Conservation (phyloP, 2,329 filamentous ascomycete species). For the Ceratocystis eucalypticola region DNA sequence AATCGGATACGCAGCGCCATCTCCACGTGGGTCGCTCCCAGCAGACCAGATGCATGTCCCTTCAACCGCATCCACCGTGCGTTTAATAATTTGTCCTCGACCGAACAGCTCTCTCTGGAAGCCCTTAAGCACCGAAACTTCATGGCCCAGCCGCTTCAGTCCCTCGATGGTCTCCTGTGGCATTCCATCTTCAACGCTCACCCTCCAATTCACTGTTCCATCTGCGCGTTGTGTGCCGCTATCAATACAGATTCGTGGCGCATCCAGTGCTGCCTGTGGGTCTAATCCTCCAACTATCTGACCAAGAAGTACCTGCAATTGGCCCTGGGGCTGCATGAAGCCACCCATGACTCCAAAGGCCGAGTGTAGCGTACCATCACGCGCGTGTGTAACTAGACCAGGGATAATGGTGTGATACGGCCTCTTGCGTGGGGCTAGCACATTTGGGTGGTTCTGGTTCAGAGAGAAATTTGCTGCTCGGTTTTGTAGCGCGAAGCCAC, state of each 20-base stretch:
- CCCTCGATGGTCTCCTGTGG: constrained; percentile 51
- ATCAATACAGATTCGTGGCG: constrained; percentile 79
- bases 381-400: constrained; percentile 66
- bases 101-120: constrained; percentile 60
- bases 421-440: constrained; percentile 64
- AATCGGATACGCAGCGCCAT: constrained; percentile 54
- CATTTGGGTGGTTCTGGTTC: constrained; percentile 59
- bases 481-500: constrained; percentile 90
- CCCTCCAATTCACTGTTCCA: constrained; percentile 45
- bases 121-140: constrained; percentile 54
- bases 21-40: constrained; percentile 76
- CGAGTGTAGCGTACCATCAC: constrained; percentile 61
- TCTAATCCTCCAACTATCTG: constrained; percentile 70
- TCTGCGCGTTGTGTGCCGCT: constrained; percentile 53
- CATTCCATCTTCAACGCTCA: constrained; percentile 77
- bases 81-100: constrained; percentile 72
- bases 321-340: constrained; percentile 96
- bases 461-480: constrained; percentile 79
- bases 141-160: constrained; percentile 57
- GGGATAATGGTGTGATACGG: constrained; percentile 98
- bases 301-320: constrained; percentile 83
- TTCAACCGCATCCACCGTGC: constrained; percentile 56
- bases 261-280: constrained; percentile 80
- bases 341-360: constrained; percentile 96
- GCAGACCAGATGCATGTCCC: constrained; percentile 66